Base-by-base conservation (phyloP, 768 basidiomycete species). In the Boletus huronensis region DNA sequence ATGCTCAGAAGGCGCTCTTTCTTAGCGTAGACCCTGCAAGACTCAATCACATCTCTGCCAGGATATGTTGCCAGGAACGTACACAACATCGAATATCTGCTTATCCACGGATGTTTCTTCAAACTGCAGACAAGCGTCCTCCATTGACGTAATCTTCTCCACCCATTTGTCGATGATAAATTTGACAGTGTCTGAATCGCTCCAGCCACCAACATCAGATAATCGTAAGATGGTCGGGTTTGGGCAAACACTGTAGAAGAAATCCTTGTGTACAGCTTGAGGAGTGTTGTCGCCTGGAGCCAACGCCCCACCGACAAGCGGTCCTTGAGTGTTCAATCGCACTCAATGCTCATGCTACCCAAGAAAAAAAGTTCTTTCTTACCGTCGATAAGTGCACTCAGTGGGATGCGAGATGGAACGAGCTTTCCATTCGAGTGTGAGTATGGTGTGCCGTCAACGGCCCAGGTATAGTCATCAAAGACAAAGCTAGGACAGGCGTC, bases 401-500 rank as follows among this genome's bases (percentile, higher is more conserved):
- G 52, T 5, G 76, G 77, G 25, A 77, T 70, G 19, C 64, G 66
- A 9, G 74, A 72, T 21, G 75, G 73, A 29, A 74, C 73, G 13
- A 62, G 62, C 19, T 67, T 65, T 9, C 68, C 70, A 50, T 72
- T 65, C 40, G 58, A 73, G 16, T 67, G 59, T 14, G 74, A 69
- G 53, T 73, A 77, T 10, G 65, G 66, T 14, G 68, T 60, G 5
- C 64, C 61, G 29, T 73, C 67, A 21, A 60, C 48, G 29, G 67
- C 64, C 76, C 75, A 76, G 0, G 73, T 75, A 54, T 77, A 75
- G 48, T 77, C 70, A 34, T 75, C 67, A 42, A 76, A 75, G 16
- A 77, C 76, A 48, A 72, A 71, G 14, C 76, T 75, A 39, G 13
- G 2, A 35, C 3, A 14, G 6, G 2, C 16, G 13, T 64, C 28